Evolutionary conservation across 1,284 basidiomycete genomes (phyloP), one percentile per base, ranked within the genome.

Genomic region (Cerrena zonata): DNA sequence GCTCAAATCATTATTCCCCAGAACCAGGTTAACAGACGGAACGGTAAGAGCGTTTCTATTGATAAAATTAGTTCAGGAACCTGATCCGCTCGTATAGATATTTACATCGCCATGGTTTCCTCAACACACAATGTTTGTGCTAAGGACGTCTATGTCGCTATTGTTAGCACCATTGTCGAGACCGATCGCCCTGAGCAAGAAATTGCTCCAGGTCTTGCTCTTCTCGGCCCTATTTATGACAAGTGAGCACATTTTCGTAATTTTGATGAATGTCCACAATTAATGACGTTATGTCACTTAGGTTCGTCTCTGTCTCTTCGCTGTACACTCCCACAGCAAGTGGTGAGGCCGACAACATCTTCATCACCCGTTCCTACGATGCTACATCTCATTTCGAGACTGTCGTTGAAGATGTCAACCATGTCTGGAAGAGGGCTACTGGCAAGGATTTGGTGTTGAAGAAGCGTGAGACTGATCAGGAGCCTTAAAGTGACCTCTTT

Each of bases 341-440:
- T 42, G 96, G 96, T 51, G 64, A 78, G 57, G 77, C 80, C 43
- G 91, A 94, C 74, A 89, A 92, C 63, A 90, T 99, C 66, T 99
- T 91, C 75, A 86, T 99, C 74, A 98, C 96, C 52, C 90, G 89
- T 53, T 97, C 94, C 5, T 98, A 98, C 71, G 96, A 99, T 68
- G 94, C 96, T 11, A 98, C 96, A 7, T 94, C 91, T 45, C 96
- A 99, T 75, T 99, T 99, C 65, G 96, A 99, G 78, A 97, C 94
- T 37, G 93, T 94, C 49, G 91, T 93, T 38, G 91, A 95, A 51
- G 94, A 96, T 57, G 94, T 98, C 39, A 84, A 87, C 56, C 87
- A 95, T 68, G 90, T 96, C 30, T 98, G 91, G 91, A 84, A 87
- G 72, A 78, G 92, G 53, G 83, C 94, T 54, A 77, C 79, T 40